Conservation (phyloP, 106 monocot genomes). For the Phalaenopsis aphrodite region DNA sequence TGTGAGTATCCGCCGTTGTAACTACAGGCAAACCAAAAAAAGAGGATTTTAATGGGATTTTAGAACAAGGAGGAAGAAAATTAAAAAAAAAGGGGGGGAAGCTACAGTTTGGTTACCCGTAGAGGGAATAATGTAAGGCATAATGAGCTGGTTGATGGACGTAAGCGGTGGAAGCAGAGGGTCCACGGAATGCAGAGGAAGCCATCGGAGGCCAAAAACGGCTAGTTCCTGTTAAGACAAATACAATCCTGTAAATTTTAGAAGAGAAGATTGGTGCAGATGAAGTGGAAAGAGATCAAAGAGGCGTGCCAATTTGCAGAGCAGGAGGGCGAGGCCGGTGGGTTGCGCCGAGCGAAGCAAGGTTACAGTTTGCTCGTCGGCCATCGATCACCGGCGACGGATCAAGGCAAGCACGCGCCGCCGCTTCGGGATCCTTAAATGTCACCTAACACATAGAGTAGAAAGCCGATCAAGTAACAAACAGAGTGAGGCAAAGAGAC, state of each 20-base stretch:
- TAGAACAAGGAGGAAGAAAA: background rate
- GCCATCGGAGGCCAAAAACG: constrained; percentile 21
- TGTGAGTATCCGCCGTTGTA: constrained; percentile 52
- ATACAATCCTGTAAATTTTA: background rate
- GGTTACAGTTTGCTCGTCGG: constrained; percentile 67
- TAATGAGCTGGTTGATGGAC: constrained; percentile 46
- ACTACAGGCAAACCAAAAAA: constrained; percentile 13
- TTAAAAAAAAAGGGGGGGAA: background rate
- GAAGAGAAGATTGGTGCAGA: background rate
- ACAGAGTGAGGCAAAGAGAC: background rate
- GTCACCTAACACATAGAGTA: constrained; percentile 40
- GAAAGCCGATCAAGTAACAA: background rate
- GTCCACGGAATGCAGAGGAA: constrained; percentile 20
- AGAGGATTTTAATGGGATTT: background rate
- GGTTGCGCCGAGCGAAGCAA: constrained; percentile 47
- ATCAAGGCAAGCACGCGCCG: constrained; percentile 55
- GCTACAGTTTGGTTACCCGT: constrained; percentile 30
- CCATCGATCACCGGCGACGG: constrained; percentile 72
- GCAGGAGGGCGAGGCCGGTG: constrained; percentile 18
- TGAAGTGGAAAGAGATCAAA: background rate
- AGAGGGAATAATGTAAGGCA: constrained; percentile 33
- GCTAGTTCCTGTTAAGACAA: constrained; percentile 15
- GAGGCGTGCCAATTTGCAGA: constrained; percentile 20
- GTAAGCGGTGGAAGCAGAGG: constrained; percentile 11
- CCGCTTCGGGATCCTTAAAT: constrained; percentile 55